Base-by-base conservation (phyloP, 345 rosid species). In the Mercurialis annua region DNA sequence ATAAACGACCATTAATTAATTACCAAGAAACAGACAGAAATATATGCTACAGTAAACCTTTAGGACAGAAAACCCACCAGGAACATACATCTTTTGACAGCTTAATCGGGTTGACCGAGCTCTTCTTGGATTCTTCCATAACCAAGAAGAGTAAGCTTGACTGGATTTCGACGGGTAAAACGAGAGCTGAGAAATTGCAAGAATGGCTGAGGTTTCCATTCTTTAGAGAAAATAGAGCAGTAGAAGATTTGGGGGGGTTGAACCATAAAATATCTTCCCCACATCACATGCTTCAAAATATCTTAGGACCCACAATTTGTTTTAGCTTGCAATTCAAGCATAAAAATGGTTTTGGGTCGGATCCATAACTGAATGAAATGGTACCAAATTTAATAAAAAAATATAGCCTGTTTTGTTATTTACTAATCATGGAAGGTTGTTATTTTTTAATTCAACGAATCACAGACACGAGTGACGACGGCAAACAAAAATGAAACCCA, bases 61-160 rank as follows among this genome's bases (percentile, higher is more conserved):
- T 7, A 40, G 44, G 44, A 14, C 4, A 36, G 29, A n/a, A 11
- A 48, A 75, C 86, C 27, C 73, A 87, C 87, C 89, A 17, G 92
- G 83, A 43, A 85, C 89, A 69, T 73, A 83, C 90, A 83, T 83
- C 75, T 87, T 87, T 11, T 82, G 85, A 81, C 90, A 85, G 53
- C 57, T 65, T 4, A 76, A 38, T 47, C 76, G 78, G 56, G 78
- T 31, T 58, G 76, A 56, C 5, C 20, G 34, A 52, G 67, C 73
- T 71, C 51, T 60, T 40, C 76, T 64, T 2, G 56, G 74, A 49
- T 70, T 50, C 50, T 70, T 51, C 55, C 44, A 57, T 30, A 71
- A 70, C 61, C 65, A 59, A 60, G 34, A 82, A 40, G 73, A 73
- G 47, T 50, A 52, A 63, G 63, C 23, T 38, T 44, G 51, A 29